Base-by-base conservation (phyloP, 2,329 filamentous ascomycete species). In the Endocalyx cinctus region DNA sequence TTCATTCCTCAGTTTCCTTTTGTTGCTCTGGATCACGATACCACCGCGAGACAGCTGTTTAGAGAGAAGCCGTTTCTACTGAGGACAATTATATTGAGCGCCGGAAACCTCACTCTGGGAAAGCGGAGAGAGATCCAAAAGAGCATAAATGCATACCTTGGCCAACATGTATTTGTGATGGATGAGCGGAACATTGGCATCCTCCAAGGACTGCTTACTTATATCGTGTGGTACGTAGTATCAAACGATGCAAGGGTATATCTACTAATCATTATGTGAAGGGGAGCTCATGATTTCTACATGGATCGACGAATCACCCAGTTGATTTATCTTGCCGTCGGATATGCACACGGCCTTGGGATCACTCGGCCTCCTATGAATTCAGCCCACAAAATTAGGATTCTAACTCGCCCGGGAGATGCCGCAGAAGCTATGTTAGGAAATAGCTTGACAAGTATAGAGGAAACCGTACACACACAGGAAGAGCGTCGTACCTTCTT, bases 141-240 rank as follows among this genome's bases (percentile, higher is more conserved):
- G 27, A 63, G 62, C 25, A 54, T 62, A 15, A 54, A 64, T 41
- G 58, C 59, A 6, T 64, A 68, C 45, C 44, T 70, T 18, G 58
- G 63, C 5, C 55, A 66, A 14, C 60, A 62, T 20, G 48, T 68
- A 30, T 31, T 73, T 1, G 55, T 67, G 2, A 55, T 60, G 37
- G 60, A 61, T 13, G 58, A 68, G 25, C 53, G 53, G 19, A 58
- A 53, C 12, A 36, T 72, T 7, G 67, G 70, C 35, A 45, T 68
- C 4, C 54, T 72, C 2, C 67, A 72, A 45, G 69, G 67, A 0
- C 48, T 71, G 7, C 39, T 72, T 6, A 54, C 70, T 27, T 59
- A 61, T 25, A 51, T 70, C 34, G 58, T 64, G 15, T 72, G 69
- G 69, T 71, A 53, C 31, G 51, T 25, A n/a, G n/a, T n/a, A n/a